Base-by-base conservation (phyloP, 345 rosid species). In the Ailanthus altissimus region DNA sequence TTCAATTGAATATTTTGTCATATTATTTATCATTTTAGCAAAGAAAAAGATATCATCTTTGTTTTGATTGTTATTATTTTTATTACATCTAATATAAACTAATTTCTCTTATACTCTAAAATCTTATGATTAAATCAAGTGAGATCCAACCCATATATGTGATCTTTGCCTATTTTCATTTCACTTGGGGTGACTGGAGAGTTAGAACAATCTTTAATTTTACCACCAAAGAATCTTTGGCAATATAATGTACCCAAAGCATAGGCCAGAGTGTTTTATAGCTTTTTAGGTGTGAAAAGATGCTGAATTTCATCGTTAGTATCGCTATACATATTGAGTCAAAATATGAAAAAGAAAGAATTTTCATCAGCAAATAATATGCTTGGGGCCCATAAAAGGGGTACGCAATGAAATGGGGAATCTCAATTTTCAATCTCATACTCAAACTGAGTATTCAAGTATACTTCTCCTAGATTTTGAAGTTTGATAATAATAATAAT, bases 361-460 rank as follows among this genome's bases (percentile, higher is more conserved):
- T 38, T 32, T 32, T 32, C 38, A 32, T 32, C 38, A 3, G 38
- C 38, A 32, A 32, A 32, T 32, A 32, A 32, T n/a, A n/a, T 32
- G 38, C 20, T 15, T 14, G 28, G 68, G 70, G n/a, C 49, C 77
- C 50, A 50, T 50, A 51, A 26, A 32, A 53, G n/a, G 46, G 53
- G 28, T 53, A 38, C 9, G 9, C 26, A 8, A 36, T 21, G 14
- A 62, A 74, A 26, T 10, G 32, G 3, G 36, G 69, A 61, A 74
- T 60, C 59, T 60, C 36, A 47, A 59, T n/a, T n/a, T n/a, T n/a
- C n/a, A 61, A 74, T 60, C 59, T 60, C 36, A 47, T 45, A 43
- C 67, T 32, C 16, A 53, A 43, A 58, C 67, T 32, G 25, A 53
- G 25, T 42, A 13, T 70, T 13, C 6, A 13, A 25, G 23, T 15